Evolutionary conservation across 192 early-diverging fungal species (phyloP), one percentile per base, ranked within the genome.

Genomic region (Thoreauomyces humboldtii): DNA sequence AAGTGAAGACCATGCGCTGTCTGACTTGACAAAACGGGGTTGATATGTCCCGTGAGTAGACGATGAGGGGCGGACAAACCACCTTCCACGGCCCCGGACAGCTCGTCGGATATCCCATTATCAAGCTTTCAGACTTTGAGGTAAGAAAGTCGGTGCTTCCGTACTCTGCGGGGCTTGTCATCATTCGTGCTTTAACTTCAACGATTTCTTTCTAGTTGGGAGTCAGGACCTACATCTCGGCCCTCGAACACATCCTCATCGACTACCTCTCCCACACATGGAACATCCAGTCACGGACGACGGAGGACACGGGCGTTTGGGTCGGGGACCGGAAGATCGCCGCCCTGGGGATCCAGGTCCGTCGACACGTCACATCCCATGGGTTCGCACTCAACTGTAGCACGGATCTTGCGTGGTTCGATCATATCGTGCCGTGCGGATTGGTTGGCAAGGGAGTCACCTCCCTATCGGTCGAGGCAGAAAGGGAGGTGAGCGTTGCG

Each of bases 61-160:
- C 92, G 0, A 75, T 83, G 57, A 76, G 95, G 15, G 96, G 96
- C 24, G 96, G 96, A 14, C 88, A 99, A 72, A 86, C 90, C 4
- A 99, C 96, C 0, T 99, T 91, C 69, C 96, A 99, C 73, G 96
- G 96, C 0, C 96, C 95, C 5, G 95, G 95, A 0, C 96, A 99
- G 78, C 81, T 99, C 34, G 92, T 99, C 19, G 91, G 86, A 14
- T 99, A 99, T 67, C 96, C 96, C 2, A 93, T 92, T 48, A 28
- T 97, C 17, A 78, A 93, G 72, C 73, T 98, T 32, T 75, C 80
- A 29, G 81, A 87, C 54, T 84, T 87, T 53, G 55, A 83, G 72
- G 89, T 88, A 81, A 50, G 65, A 6, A 17, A 19, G 31, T 34
- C 4, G n/a, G 21, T 68, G 44, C 41, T 15, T 27, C n/a, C 27